Conservation (phyloP, 1,139 yeast genomes). For the Nakaseomyces kungkrabaensis region DNA sequence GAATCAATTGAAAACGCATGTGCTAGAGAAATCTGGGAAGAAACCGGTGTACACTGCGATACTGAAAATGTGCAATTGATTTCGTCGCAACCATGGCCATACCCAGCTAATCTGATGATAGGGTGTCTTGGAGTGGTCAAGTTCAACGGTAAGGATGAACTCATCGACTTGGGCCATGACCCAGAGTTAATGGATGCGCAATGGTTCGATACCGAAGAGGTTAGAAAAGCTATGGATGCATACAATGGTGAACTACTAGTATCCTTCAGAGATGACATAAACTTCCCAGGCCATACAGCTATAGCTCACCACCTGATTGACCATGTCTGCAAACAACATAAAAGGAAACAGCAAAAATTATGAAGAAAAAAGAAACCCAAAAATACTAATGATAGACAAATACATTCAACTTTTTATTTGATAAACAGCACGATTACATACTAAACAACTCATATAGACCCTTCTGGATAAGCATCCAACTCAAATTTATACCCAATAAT, state of each 20-base stretch:
- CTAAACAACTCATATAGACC: no score
- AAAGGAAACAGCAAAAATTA: background rate
- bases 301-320: slow-evolving; percentile 39
- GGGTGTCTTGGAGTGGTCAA: slow-evolving; percentile 78
- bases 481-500: no score
- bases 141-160: slow-evolving; percentile 48
- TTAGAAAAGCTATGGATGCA: slow-evolving; percentile 36
- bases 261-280: slow-evolving; percentile 26
- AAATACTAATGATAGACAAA: no score
- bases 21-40: slow-evolving; percentile 88
- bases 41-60: slow-evolving; percentile 66
- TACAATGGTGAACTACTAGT: slow-evolving; percentile 17
- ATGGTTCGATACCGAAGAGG: slow-evolving; percentile 60
- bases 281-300: slow-evolving; percentile 40
- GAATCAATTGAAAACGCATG: slow-evolving; percentile 88
- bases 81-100: slow-evolving; percentile 92
- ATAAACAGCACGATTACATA: no score
- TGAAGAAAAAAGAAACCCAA: background rate
- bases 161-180: slow-evolving; percentile 67
- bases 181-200: slow-evolving; percentile 74
- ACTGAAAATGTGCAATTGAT: slow-evolving; percentile 43
- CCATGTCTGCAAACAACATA: slow-evolving; percentile 13
- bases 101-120: slow-evolving; percentile 85
- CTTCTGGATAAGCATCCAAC: no score
- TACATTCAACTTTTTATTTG: no score